Evolutionary conservation across 257 asterid genomes (phyloP).

Genomic region (Solanum raphanifolium): DNA sequence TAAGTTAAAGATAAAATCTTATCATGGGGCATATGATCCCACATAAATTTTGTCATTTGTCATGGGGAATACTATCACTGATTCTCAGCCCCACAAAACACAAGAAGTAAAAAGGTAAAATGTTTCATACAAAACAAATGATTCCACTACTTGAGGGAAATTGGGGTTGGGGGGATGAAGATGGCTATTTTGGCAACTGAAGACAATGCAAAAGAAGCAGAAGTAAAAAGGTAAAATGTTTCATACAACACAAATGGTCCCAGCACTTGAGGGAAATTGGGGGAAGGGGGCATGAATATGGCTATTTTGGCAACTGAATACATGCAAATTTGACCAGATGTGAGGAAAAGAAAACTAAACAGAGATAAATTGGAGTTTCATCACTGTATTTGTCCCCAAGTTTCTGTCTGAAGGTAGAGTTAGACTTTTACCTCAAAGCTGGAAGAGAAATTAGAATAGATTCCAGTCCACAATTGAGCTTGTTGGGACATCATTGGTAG

Average conservation of each 20-base stretch:
- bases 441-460: slow-evolving; percentile 15
- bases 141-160: background rate
- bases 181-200: background rate
- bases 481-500: slow-evolving; percentile 17
- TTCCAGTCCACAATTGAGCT: slow-evolving; percentile 19
- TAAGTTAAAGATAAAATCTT: background rate
- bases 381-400: background rate
- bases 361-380: background rate
- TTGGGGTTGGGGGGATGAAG: background rate
- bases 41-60: background rate
- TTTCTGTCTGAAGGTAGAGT: background rate
- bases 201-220: background rate
- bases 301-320: background rate
- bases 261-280: background rate
- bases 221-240: background rate
- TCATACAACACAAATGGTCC: background rate
- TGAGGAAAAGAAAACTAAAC: background rate
- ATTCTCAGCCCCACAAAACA: background rate
- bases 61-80: background rate
- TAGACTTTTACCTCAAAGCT: slow-evolving; percentile 10
- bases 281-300: background rate
- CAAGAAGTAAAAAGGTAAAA: background rate
- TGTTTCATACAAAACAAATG: background rate
- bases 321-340: background rate
- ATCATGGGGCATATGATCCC: background rate